Conservation (phyloP, 768 basidiomycete species). For the Lactarius indigo region DNA sequence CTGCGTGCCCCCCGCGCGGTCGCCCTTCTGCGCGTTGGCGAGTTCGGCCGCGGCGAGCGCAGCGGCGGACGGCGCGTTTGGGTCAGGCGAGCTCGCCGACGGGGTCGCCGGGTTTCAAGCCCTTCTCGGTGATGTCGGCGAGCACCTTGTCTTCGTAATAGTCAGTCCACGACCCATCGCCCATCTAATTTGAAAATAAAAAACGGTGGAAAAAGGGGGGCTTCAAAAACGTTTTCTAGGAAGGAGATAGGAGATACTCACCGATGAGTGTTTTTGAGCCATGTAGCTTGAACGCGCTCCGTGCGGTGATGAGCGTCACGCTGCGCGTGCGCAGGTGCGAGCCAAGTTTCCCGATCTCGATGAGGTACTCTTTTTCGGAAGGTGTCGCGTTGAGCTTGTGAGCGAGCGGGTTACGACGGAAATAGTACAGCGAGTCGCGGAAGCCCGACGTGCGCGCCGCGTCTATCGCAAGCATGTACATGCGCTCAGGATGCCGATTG, state of each 20-base stretch:
- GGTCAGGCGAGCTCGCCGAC: conserved; percentile 66
- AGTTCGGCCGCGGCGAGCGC: conserved; percentile 42
- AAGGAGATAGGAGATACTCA: conserved; percentile 35
- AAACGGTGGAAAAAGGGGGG: no score
- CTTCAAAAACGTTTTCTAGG: not conserved
- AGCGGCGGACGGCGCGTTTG: conserved; percentile 60
- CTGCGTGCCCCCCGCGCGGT: conserved; percentile 47
- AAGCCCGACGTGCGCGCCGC: conserved; percentile 95
- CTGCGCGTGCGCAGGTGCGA: conserved; percentile 86
- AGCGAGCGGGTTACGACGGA: conserved; percentile 85
- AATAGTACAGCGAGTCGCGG: conserved; percentile 97
- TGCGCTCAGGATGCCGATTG: conserved; percentile 74
- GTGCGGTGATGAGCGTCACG: conserved; percentile 89
- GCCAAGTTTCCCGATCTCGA: conserved; percentile 82
- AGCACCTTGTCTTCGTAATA: conserved; percentile 88
- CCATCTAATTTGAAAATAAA: conserved; percentile 55
- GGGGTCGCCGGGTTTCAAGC: conserved; percentile 74
- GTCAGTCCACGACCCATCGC: conserved; percentile 88
- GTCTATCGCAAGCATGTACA: conserved; percentile 97
- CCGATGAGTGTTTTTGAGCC: conserved; percentile 88
- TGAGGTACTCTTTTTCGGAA: conserved; percentile 89
- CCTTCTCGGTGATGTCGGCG: conserved; percentile 73
- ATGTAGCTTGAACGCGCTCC: conserved; percentile 92
- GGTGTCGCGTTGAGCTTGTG: conserved; percentile 89
- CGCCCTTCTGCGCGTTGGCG: conserved; percentile 37